These are phyloP conservation scores for Panaeolus cyanescens DNA, from an alignment of 768 basidiomycete genomes.

Conservation along the genomic window DNA sequence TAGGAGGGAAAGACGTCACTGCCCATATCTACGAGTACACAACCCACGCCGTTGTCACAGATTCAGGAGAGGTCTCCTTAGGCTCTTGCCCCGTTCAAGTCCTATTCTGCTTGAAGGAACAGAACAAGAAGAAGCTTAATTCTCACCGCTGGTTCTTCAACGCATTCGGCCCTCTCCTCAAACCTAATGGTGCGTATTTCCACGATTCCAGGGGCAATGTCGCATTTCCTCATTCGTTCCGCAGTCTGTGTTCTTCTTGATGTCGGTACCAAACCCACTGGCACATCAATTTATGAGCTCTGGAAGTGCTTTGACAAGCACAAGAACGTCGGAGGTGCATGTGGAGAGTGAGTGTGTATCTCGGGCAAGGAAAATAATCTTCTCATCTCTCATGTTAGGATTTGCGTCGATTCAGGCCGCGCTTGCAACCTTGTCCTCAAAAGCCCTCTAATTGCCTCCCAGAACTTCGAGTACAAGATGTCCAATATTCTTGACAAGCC, in stretches of 20 bases:
- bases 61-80: conserved; percentile 76
- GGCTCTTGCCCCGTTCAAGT: conserved; percentile 83
- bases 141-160: conserved; percentile 99
- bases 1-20: conserved; percentile 87
- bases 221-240: background rate
- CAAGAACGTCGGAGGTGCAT: conserved; percentile 87
- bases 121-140: conserved; percentile 97
- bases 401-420: conserved; percentile 80
- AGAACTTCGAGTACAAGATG: conserved; percentile 99
- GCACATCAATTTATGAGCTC: conserved; percentile 93
- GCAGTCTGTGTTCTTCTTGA: conserved; percentile 89
- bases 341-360: conserved; percentile 72
- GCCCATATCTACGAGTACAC: conserved; percentile 96
- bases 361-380: conserved; percentile 1
- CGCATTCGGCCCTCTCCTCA: conserved; percentile 85
- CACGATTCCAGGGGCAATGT: background rate
- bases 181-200: conserved; percentile 65
- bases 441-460: conserved; percentile 86
- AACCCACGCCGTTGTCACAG: conserved; percentile 75
- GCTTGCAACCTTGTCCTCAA: conserved; percentile 70
- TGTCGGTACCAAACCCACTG: conserved; percentile 94
- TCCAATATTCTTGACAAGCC: conserved; percentile 97
- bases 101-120: conserved; percentile 91
- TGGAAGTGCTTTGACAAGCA: conserved; percentile 97
- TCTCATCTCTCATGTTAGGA: conserved; percentile 39